Percentiles rank a stretch among this genome's conserved stretches.
phyloP scores from a whole-genome alignment of 2,329 filamentous ascomycete genomes.

The Magnaporthiopsis poae region DNA sequence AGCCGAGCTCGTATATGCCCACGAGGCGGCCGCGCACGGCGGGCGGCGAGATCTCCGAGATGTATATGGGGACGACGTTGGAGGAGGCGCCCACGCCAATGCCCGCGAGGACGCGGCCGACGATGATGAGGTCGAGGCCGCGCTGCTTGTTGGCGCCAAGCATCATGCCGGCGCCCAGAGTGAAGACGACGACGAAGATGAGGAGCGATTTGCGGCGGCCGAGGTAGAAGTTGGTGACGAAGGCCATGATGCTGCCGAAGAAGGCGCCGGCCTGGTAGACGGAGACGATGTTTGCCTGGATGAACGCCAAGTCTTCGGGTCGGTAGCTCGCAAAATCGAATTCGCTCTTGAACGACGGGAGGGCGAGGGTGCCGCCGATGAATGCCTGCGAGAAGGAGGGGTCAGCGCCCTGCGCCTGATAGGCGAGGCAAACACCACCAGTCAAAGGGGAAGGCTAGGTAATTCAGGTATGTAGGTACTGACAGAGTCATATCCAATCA shows the following conservation, averaged over 20 bases:
- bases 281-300: constrained; percentile 68
- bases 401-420: neutral
- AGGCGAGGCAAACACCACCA: too few species aligned
- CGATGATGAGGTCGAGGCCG: constrained; percentile 55
- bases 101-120: constrained; percentile 53
- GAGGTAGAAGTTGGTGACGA: constrained; percentile 54
- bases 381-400: constrained; percentile 36
- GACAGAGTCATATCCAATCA: constrained; percentile 53
- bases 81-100: constrained; percentile 54
- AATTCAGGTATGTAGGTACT: too few species aligned
- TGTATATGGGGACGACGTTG: constrained; percentile 55
- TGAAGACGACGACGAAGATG: constrained; percentile 53
- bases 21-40: constrained; percentile 55
- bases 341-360: constrained; percentile 59
- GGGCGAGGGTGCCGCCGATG: constrained; percentile 65
- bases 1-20: constrained; percentile 57
- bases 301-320: constrained; percentile 39
- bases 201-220: constrained; percentile 58
- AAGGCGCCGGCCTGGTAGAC: constrained; percentile 77
- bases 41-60: constrained; percentile 50
- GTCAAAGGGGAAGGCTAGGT: too few species aligned
- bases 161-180: constrained; percentile 63
- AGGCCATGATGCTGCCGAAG: constrained; percentile 66
- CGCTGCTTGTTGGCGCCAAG: constrained; percentile 51
- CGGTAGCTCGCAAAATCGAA: constrained; percentile 51